Base-by-base conservation (phyloP, 192 early-diverging fungal genomes). In the Gryganskiella cystojenkinii region DNA sequence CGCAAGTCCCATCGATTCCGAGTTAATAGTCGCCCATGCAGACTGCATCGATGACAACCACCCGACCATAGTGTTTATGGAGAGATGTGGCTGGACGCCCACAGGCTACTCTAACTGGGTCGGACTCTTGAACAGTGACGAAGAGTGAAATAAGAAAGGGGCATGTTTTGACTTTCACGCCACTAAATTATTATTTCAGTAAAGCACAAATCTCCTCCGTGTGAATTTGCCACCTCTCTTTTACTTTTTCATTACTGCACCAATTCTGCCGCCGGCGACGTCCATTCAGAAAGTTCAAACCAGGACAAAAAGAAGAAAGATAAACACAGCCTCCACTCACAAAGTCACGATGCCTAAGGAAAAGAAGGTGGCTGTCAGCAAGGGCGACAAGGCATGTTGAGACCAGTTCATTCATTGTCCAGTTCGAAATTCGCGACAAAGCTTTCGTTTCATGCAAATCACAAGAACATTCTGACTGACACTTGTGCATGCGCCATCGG, bases 1-100 rank as follows among this genome's bases (percentile, higher is more conserved):
- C 22, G 25, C 35, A 10, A 45, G 44, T 19, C n/a, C 35, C 11
- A 53, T 65, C 14, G 20, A 61, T 17, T 3, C 55, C 24, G 42
- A 35, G 34, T 25, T 42, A 8, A 42, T 78, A 17, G 56, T 46
- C 27, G 74, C 74, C 5, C 74, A 78, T 37, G 74, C 66, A 2
- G 74, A 78, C 42, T 69, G 66, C 25, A 10, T 78, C 10, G 58
- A 58, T 3, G 24, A 64, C 33, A 78, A 78, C 33, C 27, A 37
- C 5, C 55, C 60, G 13, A 69, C 66, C 1, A 78, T 69, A 40
- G 56, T 44, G 8, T 78, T 78, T 42, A 78, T 78, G 74, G 61
- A 76, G 56, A 64, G 60, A 4, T 62, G 60, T 45, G 73, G 73
- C 27, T 76, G 73, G 73, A 64, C 7, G 2, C 61, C 60, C 15